Percentiles rank a stretch among this genome's conserved stretches.
These are phyloP conservation scores for Cicer pinnatifidum DNA, from an alignment of 306 rosid genomes.

Conservation along the genomic window DNA sequence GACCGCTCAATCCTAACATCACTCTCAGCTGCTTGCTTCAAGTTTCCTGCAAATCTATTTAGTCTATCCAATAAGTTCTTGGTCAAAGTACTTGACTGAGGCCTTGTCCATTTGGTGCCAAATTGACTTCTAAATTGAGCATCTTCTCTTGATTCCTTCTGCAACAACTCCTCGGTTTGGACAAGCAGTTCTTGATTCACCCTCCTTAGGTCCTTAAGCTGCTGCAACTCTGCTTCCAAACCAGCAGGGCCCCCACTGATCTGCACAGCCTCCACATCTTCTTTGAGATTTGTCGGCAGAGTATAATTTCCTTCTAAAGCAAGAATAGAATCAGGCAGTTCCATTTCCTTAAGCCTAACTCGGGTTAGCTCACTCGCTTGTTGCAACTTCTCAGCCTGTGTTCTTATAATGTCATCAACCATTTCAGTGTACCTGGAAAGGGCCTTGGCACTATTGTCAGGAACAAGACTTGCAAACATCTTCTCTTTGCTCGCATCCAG, in stretches of 20 bases:
- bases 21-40: constrained; percentile 98
- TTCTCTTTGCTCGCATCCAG: constrained; percentile 95
- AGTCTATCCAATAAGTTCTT: constrained; percentile 95
- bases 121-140: constrained; percentile 90
- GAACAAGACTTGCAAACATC: constrained; percentile 93
- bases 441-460: constrained; percentile 91
- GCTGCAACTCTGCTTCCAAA: constrained; percentile 92
- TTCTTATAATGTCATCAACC: constrained; percentile 89
- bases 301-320: constrained; percentile 90
- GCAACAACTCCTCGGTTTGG: constrained; percentile 90
- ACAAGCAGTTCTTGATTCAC: constrained; percentile 88
- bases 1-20: constrained; percentile 93
- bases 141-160: constrained; percentile 95
- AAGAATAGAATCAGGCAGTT: constrained; percentile 93
- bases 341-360: constrained; percentile 97
- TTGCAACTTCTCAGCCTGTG: constrained; percentile 92
- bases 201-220: constrained; percentile 89
- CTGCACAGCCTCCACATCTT: constrained; percentile 99
- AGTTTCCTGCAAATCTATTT: constrained; percentile 88
- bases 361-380: constrained; percentile 96
- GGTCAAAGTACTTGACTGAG: constrained; percentile 92
- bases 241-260: constrained; percentile 93
- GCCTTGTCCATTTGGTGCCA: constrained; percentile 97
- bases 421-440: constrained; percentile 97
- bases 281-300: constrained; percentile 77